These are phyloP conservation scores for Fusarium nanum DNA, from an alignment of 2,329 filamentous ascomycete genomes.

Conservation along the genomic window DNA sequence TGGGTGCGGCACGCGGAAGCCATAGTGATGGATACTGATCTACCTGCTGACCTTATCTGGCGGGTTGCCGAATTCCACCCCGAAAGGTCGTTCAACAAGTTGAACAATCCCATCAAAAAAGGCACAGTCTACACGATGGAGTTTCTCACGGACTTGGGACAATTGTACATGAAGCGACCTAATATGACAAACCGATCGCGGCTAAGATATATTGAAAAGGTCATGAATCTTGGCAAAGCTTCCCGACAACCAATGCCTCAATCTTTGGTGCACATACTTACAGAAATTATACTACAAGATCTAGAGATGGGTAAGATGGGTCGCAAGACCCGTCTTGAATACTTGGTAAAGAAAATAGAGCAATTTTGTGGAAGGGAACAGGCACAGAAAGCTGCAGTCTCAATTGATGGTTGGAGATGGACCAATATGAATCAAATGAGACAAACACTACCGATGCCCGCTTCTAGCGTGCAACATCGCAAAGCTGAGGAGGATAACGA, in stretches of 20 bases:
- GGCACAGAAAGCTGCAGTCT: conserved; percentile 19
- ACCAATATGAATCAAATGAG: conserved; percentile 20
- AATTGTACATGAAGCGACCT: conserved; percentile 46
- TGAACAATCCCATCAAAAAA: conserved; percentile 5
- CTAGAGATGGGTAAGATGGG: conserved; percentile 51
- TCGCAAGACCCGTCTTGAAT: conserved; percentile 48
- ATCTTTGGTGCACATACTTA: conserved; percentile 45
- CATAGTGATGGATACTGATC: conserved; percentile 50
- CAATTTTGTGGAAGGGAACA: conserved; percentile 46
- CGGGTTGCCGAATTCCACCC: conserved; percentile 43
- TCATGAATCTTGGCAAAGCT: conserved; percentile 42
- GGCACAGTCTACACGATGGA: conserved; percentile 28
- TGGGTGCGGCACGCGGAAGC: conserved; percentile 50
- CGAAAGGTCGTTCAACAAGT: background rate
- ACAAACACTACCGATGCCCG: conserved; percentile 1
- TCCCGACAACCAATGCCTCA: conserved; percentile 42
- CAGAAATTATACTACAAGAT: conserved; percentile 49
- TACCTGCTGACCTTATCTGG: conserved; percentile 46
- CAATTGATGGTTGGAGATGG: conserved; percentile 42
- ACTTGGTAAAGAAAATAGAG: conserved; percentile 45
- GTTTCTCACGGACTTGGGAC: conserved; percentile 49
- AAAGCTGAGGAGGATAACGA: background rate
- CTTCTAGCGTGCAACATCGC: background rate
- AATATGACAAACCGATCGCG: conserved; percentile 48
- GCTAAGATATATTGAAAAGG: conserved; percentile 48